Conservation (phyloP, 768 basidiomycete species). For the Trametes cinnabarina region DNA sequence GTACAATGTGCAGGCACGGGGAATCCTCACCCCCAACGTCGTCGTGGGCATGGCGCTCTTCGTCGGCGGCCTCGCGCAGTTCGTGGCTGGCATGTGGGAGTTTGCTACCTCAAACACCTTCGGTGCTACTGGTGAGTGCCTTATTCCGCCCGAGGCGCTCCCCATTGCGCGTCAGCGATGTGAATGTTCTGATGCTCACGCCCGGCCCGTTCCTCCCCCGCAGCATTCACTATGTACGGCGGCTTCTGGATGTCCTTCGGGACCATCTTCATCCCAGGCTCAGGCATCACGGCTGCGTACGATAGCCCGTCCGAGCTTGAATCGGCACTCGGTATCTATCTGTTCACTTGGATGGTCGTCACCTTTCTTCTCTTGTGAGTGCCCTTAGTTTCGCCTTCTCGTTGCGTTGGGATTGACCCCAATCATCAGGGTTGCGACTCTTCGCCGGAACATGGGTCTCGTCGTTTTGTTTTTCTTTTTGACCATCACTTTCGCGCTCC, state of each 20-base stretch:
- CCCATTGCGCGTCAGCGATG: background rate
- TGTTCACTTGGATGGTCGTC: slow-evolving; percentile 71
- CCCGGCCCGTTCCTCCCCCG: background rate
- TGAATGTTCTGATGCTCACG: background rate
- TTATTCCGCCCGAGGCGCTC: background rate
- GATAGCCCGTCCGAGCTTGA: slow-evolving; percentile 36
- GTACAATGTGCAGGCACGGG: slow-evolving; percentile 62
- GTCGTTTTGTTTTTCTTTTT: slow-evolving; percentile 53
- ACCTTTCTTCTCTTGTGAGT: slow-evolving; percentile 69
- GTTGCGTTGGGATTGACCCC: background rate
- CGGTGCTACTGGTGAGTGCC: slow-evolving; percentile 63
- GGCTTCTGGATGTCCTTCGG: slow-evolving; percentile 89
- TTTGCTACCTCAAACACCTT: slow-evolving; percentile 59
- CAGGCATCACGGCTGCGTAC: slow-evolving; percentile 61
- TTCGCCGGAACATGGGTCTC: slow-evolving; percentile 50
- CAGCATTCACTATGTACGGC: slow-evolving; percentile 81
- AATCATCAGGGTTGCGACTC: slow-evolving; percentile 42
- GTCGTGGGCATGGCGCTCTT: slow-evolving; percentile 86
- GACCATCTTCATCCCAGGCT: slow-evolving; percentile 66
- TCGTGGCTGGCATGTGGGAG: slow-evolving; percentile 87
- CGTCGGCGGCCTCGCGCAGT: slow-evolving; percentile 80
- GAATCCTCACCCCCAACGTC: slow-evolving; percentile 57
- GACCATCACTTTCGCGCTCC: slow-evolving; percentile 49
- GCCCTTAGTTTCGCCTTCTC: background rate
- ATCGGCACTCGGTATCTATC: slow-evolving; percentile 71